Conservation (phyloP, 768 basidiomycete genomes). For the Xerocomellus chrysenteron region DNA sequence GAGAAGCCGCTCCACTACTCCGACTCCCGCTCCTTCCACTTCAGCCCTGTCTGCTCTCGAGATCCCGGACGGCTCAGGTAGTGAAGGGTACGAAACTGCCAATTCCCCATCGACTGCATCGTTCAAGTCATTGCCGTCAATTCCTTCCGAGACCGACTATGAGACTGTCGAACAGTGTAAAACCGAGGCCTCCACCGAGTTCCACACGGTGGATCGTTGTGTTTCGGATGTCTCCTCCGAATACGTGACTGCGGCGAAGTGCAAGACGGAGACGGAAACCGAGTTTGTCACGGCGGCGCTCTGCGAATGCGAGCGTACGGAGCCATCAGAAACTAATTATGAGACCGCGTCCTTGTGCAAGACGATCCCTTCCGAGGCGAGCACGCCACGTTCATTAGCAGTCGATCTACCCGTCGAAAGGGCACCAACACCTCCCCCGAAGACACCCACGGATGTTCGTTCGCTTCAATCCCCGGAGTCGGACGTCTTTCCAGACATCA, state of each 20-base stretch:
- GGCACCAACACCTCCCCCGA: constrained; percentile 26
- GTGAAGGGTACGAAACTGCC: constrained; percentile 50
- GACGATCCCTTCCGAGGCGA: constrained; percentile 37
- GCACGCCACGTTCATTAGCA: constrained; percentile 37
- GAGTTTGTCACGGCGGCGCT: constrained; percentile 49
- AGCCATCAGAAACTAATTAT: constrained; percentile 47
- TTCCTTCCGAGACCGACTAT: constrained; percentile 54
- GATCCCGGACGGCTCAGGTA: constrained; percentile 38
- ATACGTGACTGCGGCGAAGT: constrained; percentile 52
- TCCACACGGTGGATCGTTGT: constrained; percentile 48
- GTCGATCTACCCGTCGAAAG: constrained; percentile 29
- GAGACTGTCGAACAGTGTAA: constrained; percentile 43
- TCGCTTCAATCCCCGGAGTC: constrained; percentile 30
- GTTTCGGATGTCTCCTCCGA: constrained; percentile 41
- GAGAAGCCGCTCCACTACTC: constrained; percentile 32
- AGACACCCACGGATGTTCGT: constrained; percentile 26
- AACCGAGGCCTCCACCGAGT: constrained; percentile 45
- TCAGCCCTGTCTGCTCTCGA: constrained; percentile 29
- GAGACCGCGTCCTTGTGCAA: constrained; percentile 46
- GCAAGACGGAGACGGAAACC: constrained; percentile 40
- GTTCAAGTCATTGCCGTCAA: constrained; percentile 57
- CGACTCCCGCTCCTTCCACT: constrained; percentile 34
- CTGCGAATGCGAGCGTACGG: constrained; percentile 32
- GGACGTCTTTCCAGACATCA: constrained; percentile 14
- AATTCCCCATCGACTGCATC: constrained; percentile 47